Evolutionary conservation across 768 basidiomycete genomes (phyloP).

Genomic region (Podaxis sp.): DNA sequence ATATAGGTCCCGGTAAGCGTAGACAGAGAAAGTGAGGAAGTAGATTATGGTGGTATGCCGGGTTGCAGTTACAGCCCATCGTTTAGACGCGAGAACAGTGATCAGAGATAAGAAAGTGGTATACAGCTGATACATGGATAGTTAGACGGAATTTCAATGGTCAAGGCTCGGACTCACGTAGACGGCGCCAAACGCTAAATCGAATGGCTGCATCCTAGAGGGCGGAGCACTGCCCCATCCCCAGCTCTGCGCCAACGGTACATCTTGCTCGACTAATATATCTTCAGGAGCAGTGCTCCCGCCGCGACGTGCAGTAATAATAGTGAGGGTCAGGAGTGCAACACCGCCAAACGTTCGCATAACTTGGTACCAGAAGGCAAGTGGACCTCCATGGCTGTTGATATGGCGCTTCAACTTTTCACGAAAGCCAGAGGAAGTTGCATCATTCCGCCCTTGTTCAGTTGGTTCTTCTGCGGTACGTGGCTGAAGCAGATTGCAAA

Average conservation of each 20-base stretch:
- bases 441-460: background rate
- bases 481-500: background rate
- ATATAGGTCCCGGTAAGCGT: conserved; percentile 20
- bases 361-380: conserved; percentile 48
- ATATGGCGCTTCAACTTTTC: conserved; percentile 40
- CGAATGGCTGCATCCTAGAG: conserved; percentile 28
- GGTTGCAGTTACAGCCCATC: conserved; percentile 36
- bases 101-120: conserved; percentile 37
- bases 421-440: conserved; percentile 26
- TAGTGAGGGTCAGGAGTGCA: conserved; percentile 49
- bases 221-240: background rate
- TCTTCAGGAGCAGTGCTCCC: conserved; percentile 15
- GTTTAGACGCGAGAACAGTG: conserved; percentile 36
- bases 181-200: conserved; percentile 22
- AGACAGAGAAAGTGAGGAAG: conserved; percentile 17
- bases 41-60: conserved; percentile 36
- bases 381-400: conserved; percentile 41
- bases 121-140: background rate
- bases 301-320: conserved; percentile 38
- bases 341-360: conserved; percentile 44
- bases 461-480: background rate
- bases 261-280: conserved; percentile 27
- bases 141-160: conserved; percentile 25
- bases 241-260: conserved; percentile 20
- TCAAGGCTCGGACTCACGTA: conserved; percentile 22